Base-by-base conservation (phyloP, 164 flowering plant species). In the Nymphaea colorata region DNA sequence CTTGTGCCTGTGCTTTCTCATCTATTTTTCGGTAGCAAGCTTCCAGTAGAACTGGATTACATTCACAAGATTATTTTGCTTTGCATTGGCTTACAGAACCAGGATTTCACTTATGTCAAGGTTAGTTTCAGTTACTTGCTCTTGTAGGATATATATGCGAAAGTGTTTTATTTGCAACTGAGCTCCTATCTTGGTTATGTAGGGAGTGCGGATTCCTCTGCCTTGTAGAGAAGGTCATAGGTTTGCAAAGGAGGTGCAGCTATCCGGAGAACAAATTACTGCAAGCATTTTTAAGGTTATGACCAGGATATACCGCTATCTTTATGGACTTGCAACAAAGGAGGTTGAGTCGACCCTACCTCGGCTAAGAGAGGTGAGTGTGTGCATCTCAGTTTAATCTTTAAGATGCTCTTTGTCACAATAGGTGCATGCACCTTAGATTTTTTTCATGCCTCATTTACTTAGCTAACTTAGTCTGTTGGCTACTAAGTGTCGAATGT, bases 41-140 rank as follows among this genome's bases (percentile, higher is more conserved):
- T 95, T 75, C 97, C 96, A 17, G 90, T 92, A 66, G 67, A 86
- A 18, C 64, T 95, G 57, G 82, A 93, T 15, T 77, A 79, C 74
- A 81, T 76, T 60, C 96, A 92, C 79, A 89, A 90, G 64, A 82
- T 93, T 43, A 79, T 90, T 67, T 79, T 95, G 72, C 87, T 95
- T 36, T 85, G 91, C 77, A 75, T 84, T 69, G 96, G 98, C 57
- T 76, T 95, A 86, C 97, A 90, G 79, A 62, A 70, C 12, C 88
- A 78, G 64, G 76, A 82, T 67, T 43, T 87, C 68, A 77, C 90
- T 6, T 80, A 73, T 61, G 67, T 90, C 47, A 88, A 88, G 99
- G 98, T 94, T 67, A 68, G 78, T 25, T 67, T 36, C 41, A 17
- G 16, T n/a, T 61, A n/a, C 16, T n/a, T 61, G 36, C 6, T 61